Conservation (phyloP, 2,329 filamentous ascomycete species). For the Aspergillus oerlinghausenensis region DNA sequence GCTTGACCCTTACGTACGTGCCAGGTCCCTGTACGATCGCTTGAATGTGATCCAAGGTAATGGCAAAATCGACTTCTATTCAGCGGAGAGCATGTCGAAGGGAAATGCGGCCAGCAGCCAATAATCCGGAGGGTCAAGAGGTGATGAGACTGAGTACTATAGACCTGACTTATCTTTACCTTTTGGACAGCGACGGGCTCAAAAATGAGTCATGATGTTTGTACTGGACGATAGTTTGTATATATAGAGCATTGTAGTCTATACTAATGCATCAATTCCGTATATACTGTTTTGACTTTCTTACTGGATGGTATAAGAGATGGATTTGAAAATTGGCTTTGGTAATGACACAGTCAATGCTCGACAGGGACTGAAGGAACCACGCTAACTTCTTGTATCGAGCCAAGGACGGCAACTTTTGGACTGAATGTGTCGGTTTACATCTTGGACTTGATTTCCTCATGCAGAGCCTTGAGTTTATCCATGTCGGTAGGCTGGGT, state of each 20-base stretch:
- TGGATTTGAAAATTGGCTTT: background rate
- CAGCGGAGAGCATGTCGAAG: conserved; percentile 23
- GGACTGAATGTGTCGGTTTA: conserved; percentile 39
- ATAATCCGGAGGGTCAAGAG: background rate
- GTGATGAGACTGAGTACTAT: background rate
- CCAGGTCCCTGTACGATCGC: conserved; percentile 80
- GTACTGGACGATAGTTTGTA: background rate
- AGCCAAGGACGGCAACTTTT: background rate
- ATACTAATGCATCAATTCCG: background rate
- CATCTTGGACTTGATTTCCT: conserved; percentile 88
- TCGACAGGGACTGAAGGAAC: background rate
- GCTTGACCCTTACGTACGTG: conserved; percentile 80
- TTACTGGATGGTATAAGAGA: conserved; percentile 2
- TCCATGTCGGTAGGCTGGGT: conserved; percentile 73
- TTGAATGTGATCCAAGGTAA: conserved; percentile 63
- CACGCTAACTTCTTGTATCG: background rate
- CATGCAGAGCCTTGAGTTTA: conserved; percentile 69
- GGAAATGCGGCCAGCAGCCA: conserved; percentile 3
- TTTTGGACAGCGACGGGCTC: background rate
- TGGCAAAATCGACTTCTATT: conserved; percentile 70
- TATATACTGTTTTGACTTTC: background rate
- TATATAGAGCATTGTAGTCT: background rate
- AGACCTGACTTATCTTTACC: background rate
- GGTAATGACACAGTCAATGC: background rate
- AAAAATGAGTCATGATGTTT: background rate